phyloP scores from a whole-genome alignment of 768 basidiomycete species.

The Tephrocybe sp. region DNA sequence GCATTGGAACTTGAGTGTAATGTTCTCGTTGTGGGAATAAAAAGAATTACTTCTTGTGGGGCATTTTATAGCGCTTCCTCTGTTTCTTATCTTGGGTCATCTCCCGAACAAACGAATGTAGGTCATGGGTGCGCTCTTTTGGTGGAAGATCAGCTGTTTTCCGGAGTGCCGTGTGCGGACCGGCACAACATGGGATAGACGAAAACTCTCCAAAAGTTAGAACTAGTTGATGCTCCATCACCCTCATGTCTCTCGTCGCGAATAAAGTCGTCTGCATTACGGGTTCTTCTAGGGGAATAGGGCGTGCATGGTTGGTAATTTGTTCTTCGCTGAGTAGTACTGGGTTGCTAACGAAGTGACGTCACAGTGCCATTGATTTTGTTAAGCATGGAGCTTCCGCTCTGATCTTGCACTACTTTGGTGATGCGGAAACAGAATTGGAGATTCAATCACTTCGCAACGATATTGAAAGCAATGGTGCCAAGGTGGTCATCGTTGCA shows the following conservation, averaged over 20 bases:
- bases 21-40: too few species aligned
- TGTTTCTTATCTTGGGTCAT: background rate
- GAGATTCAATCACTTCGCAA: slow-evolving; percentile 45
- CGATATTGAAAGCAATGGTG: slow-evolving; percentile 40
- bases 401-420: slow-evolving; percentile 66
- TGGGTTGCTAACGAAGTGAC: background rate
- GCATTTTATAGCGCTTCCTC: background rate
- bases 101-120: background rate
- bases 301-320: slow-evolving; percentile 50
- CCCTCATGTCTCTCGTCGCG: slow-evolving; percentile 38
- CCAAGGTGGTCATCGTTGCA: slow-evolving; percentile 45
- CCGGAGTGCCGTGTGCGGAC: background rate
- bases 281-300: slow-evolving; percentile 73
- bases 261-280: slow-evolving; percentile 70
- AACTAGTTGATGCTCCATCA: background rate
- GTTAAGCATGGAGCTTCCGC: slow-evolving; percentile 63
- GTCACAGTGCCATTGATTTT: slow-evolving; percentile 51
- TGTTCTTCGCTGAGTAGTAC: background rate
- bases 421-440: slow-evolving; percentile 49
- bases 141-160: background rate
- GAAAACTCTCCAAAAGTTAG: too few species aligned
- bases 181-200: background rate
- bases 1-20: slow-evolving; percentile 19
- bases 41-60: background rate
- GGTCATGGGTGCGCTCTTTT: slow-evolving; percentile 5